Base-by-base conservation (phyloP, 192 early-diverging fungal species). In the Lobosporangium transversale region DNA sequence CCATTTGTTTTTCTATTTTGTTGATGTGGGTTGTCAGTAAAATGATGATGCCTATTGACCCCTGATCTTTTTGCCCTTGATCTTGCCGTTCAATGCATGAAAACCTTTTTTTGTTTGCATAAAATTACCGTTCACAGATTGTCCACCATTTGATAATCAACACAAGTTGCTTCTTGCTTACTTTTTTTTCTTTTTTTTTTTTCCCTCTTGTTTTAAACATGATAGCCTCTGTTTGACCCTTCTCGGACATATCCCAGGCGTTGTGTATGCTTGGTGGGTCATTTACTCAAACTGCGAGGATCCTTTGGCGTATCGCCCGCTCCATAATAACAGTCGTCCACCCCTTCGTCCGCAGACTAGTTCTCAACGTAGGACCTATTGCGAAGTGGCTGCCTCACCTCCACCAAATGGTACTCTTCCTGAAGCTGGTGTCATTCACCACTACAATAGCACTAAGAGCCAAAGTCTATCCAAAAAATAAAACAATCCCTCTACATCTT, bases 221-320 rank as follows among this genome's bases (percentile, higher is more conserved):
- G 31, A 27, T 30, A 73, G 70, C 23, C 18, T 73, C 20, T 44
- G 42, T 6, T 40, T 65, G 37, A 66, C 70, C 8, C 37, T 75
- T 23, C 51, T 75, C 26, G 70, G 70, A 42, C 42, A 66, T 40
- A n/a, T 65, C 42, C 70, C 70, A 3, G 70, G 70, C 9, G 37
- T 75, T 23, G n/a, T 42, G 4, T 60, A 75, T 21, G 70, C 70
- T 31, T 75, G 70, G 70, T 75, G 57, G 50, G 51, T 75, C 32
- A 60, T 75, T 51, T 75, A 75, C 63, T 20, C 27, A 31, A 75
- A 66, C 57, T 56, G 70, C 8, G 57, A 59, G 24, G 70, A 75
- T n/a, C 70, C 57, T 6, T 18, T 23, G 21, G 37, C 57, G 2
- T 50, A 4, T 17, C 52, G 47, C 3, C n/a, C n/a, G n/a, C 50